These are phyloP conservation scores for Saturnispora halmiae DNA, from an alignment of 805 yeast genomes.

Conservation along the genomic window DNA sequence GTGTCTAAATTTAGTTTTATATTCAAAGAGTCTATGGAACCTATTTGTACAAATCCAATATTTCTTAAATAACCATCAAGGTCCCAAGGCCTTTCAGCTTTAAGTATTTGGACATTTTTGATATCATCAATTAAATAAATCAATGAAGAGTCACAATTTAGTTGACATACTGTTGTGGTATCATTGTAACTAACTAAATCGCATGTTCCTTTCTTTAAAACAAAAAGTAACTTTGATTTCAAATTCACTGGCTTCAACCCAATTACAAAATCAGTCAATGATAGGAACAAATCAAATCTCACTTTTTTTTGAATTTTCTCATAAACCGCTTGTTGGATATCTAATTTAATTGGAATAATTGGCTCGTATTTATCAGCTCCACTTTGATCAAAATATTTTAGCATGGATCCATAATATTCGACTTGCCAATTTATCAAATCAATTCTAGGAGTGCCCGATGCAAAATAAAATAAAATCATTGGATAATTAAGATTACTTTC, in stretches of 20 bases:
- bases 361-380: conserved; percentile 10
- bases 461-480: conserved; percentile 10
- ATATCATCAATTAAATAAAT: conserved; percentile 59
- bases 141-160: conserved; percentile 40
- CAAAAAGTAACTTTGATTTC: conserved; percentile 41
- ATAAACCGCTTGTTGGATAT: conserved; percentile 10
- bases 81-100: conserved; percentile 28
- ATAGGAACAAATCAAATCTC: conserved; percentile 19
- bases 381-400: conserved; percentile 33
- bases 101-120: conserved; percentile 23
- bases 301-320: not conserved
- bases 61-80: conserved; percentile 33
- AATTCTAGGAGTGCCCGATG: conserved; percentile 31
- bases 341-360: conserved; percentile 7
- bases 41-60: conserved; percentile 49
- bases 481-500: conserved; percentile 10
- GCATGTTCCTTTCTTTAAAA: conserved; percentile 45
- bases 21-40: conserved; percentile 33
- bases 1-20: conserved; percentile 23
- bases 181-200: conserved; percentile 33
- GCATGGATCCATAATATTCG: conserved; percentile 56
- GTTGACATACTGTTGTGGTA: conserved; percentile 19
- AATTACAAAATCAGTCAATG: conserved; percentile 44
- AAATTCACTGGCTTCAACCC: conserved; percentile 59
- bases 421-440: conserved; percentile 39